A percentile compares a stretch with the other conserved stretches of the same genome.
Conservation (phyloP, 2,329 filamentous ascomycete genomes). For the Monosporascus sp. region DNA sequence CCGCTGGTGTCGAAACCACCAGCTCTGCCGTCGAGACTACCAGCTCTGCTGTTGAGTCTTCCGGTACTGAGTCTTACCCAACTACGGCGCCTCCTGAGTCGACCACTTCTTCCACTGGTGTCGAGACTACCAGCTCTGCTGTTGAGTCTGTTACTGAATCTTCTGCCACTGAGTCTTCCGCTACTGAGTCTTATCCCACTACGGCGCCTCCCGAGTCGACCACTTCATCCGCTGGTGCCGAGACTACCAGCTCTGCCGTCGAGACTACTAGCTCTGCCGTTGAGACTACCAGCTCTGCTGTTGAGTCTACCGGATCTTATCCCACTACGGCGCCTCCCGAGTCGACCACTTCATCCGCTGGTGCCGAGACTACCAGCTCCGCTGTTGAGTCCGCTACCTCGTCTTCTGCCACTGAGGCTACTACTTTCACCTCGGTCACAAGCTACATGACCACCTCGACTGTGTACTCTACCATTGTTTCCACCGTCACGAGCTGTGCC, state of each 20-base stretch:
- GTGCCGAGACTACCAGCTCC: constrained; percentile 8
- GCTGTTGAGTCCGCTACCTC: constrained; percentile 17
- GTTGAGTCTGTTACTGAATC: constrained; percentile 1
- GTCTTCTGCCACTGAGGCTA: constrained; percentile 3
- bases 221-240: constrained; percentile 4
- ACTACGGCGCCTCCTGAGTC: constrained; percentile 6
- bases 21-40: constrained; percentile 4
- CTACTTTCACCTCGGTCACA: constrained; percentile 19
- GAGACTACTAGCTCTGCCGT: constrained; percentile 12
- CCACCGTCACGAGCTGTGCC: constrained; percentile 48
- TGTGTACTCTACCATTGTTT: constrained; percentile 43
- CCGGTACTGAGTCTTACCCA: neutral
- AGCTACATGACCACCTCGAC: constrained; percentile 43
- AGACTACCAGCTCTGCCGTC: constrained; percentile 4
- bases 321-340: constrained; percentile 4
- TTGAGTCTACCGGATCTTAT: constrained; percentile 8
- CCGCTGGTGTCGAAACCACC: constrained; percentile 8
- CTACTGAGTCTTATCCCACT: constrained; percentile 7
- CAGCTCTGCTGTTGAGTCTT: constrained; percentile 4
- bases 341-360: constrained; percentile 7
- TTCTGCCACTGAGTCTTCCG: constrained; percentile 15
- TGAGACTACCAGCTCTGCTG: constrained; percentile 7
- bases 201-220: constrained; percentile 6
- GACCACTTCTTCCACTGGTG: constrained; percentile 5
- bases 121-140: constrained; percentile 3